Base-by-base conservation (phyloP, 306 rosid species). In the Cucurbita moschata region DNA sequence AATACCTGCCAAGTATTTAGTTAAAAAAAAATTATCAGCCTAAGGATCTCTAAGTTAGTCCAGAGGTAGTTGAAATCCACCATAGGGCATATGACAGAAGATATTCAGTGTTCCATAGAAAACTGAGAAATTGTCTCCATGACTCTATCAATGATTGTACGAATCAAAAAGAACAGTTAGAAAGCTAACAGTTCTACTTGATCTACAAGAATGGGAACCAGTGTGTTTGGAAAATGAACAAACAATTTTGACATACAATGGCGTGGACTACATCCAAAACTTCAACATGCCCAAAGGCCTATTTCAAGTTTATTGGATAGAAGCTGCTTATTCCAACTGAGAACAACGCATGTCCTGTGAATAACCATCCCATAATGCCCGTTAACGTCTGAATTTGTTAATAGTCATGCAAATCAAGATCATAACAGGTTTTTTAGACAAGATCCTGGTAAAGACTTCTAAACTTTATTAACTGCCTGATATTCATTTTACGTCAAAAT, bases 1-100 rank as follows among this genome's bases (percentile, higher is more conserved):
- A 78, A 94, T 82, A 66, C 88, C 98, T 94, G 85, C 37, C 84
- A 86, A 69, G 74, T 75, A 30, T 76, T 63, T 72, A 38, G 16
- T 8, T 7, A 14, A 42, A 11, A 58, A 37, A 4, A n/a, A 38
- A 15, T 71, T 6, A 15, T 53, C 13, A 50, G 53, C 47, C 42
- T 15, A 52, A 16, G 7, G 11, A n/a, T 72, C 50, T 12, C 55
- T 23, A 10, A 11, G 14, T 54, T 51, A 23, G 44, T 35, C 75
- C 21, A 37, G 47, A 52, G 8, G 4, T 67, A 10, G 13, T 8
- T 19, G 23, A 44, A 18, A 30, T 23, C 21, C 39, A 3, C 59
- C 16, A 30, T 53, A 30, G 10, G 30, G 38, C 72, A 44, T 3
- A 19, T 42, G 37, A 19, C 38, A 42, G 10, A 66, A 44, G 37